These are phyloP conservation scores for Straminergon stramineum DNA, from an alignment of 225 moss, liverwort and hornwort species.

Conservation along the genomic window DNA sequence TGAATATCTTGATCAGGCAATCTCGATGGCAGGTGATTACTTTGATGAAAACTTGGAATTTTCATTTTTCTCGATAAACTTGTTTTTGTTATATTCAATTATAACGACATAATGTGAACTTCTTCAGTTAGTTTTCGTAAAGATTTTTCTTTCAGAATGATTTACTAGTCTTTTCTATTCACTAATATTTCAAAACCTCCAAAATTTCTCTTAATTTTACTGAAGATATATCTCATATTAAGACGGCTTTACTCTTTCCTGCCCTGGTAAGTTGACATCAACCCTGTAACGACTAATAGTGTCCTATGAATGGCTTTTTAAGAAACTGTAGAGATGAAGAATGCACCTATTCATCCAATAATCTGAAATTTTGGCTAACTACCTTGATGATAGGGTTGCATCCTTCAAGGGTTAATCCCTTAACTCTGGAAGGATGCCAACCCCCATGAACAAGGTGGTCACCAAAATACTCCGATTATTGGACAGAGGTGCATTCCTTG, in stretches of 20 bases:
- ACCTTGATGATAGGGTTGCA: neutral
- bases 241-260: neutral
- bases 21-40: slow-evolving; percentile 77
- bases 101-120: neutral
- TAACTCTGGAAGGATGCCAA: neutral
- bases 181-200: neutral
- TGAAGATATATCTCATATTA: neutral
- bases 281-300: neutral
- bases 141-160: neutral
- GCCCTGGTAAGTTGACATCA: neutral
- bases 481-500: neutral
- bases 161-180: neutral
- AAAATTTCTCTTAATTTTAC: neutral
- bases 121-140: neutral
- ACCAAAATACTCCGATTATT: neutral
- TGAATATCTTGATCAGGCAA: slow-evolving; percentile 77
- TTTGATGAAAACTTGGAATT: neutral
- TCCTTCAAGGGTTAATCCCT: neutral
- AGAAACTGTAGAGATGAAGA: neutral
- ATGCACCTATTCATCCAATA: neutral
- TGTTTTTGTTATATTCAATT: neutral
- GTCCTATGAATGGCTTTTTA: neutral
- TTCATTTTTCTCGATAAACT: neutral
- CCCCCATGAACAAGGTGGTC: neutral
- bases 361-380: neutral